Percentiles rank a stretch among this genome's conserved stretches.
These are phyloP conservation scores for Aleurites moluccanus DNA, from an alignment of 441 rosid species.

Conservation along the genomic window DNA sequence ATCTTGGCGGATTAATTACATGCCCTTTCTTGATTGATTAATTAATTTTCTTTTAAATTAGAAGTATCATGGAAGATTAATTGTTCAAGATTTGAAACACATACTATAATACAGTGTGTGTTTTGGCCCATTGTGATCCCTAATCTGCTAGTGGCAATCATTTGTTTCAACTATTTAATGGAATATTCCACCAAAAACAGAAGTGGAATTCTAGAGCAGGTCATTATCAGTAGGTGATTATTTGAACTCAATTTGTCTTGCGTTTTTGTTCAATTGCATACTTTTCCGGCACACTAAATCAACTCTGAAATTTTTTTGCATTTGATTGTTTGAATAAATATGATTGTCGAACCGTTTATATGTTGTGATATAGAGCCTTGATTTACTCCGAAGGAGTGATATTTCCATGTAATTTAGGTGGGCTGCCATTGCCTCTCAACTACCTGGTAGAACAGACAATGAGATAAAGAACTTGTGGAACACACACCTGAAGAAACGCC, in stretches of 20 bases:
- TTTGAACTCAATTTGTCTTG: too few relatives aligned
- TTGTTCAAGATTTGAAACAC: neutral
- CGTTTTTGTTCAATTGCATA: too few relatives aligned
- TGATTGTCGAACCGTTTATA: neutral
- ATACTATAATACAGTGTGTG: too few relatives aligned
- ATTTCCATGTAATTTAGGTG: conserved; percentile 32
- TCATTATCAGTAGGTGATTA: too few relatives aligned
- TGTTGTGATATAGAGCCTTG: neutral
- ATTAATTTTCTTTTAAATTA: neutral
- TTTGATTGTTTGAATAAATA: neutral
- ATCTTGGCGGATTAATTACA: neutral
- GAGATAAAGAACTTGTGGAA: conserved; percentile 64
- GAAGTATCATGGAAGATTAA: neutral
- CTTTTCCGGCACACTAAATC: too few relatives aligned
- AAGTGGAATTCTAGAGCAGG: too few relatives aligned
- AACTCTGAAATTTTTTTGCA: neutral
- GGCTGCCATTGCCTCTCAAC: conserved; percentile 57
- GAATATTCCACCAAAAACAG: too few relatives aligned
- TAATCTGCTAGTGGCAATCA: too few relatives aligned
- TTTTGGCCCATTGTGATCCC: too few relatives aligned
- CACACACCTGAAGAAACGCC: conserved; percentile 49
- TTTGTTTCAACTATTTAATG: neutral
- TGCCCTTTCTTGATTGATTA: neutral
- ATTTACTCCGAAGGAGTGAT: neutral
- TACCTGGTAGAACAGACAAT: conserved; percentile 60